Evolutionary conservation across 306 rosid species (phyloP).

Genomic region (Erythrophleum fordii): DNA sequence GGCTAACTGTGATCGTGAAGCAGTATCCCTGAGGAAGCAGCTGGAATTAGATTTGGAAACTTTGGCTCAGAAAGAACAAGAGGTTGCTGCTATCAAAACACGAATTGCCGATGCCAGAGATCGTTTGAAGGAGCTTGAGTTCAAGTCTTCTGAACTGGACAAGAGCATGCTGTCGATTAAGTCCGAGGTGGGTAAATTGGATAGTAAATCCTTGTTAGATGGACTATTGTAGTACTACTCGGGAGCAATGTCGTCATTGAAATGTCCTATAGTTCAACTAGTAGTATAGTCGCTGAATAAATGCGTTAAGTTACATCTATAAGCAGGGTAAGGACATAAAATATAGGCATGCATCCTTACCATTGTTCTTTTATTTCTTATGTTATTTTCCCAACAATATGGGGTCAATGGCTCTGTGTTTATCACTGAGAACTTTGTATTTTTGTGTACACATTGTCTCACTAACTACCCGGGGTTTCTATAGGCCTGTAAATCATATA

Average conservation of each 20-base stretch:
- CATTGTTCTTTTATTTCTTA: neutral
- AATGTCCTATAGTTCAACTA: slow-evolving; percentile 29
- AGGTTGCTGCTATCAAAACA: slow-evolving; percentile 51
- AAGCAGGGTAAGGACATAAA: slow-evolving; percentile 29
- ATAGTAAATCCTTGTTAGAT: slow-evolving; percentile 56
- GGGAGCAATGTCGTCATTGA: neutral
- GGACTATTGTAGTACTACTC: slow-evolving; percentile 49
- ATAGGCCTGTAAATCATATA: neutral
- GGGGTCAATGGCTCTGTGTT: too few species aligned
- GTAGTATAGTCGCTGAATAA: slow-evolving; percentile 40
- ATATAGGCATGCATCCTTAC: slow-evolving; percentile 31
- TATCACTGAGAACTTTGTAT: neutral
- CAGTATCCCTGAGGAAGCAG: slow-evolving; percentile 58
- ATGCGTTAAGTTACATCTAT: slow-evolving; percentile 24
- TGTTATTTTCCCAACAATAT: slow-evolving; percentile 29
- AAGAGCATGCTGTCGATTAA: slow-evolving; percentile 54
- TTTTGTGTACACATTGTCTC: neutral
- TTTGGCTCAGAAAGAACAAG: slow-evolving; percentile 68
- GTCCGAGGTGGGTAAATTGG: slow-evolving; percentile 65
- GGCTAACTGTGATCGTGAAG: slow-evolving; percentile 56
- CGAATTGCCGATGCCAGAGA: slow-evolving; percentile 51
- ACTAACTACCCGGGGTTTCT: neutral
- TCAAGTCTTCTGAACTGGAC: slow-evolving; percentile 57
- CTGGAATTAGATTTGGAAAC: slow-evolving; percentile 58
- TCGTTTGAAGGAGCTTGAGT: slow-evolving; percentile 68